Evolutionary conservation across 148 eudicot genomes (phyloP), one percentile per base, ranked within the genome.

Genomic region (Vaccinium darrowii): DNA sequence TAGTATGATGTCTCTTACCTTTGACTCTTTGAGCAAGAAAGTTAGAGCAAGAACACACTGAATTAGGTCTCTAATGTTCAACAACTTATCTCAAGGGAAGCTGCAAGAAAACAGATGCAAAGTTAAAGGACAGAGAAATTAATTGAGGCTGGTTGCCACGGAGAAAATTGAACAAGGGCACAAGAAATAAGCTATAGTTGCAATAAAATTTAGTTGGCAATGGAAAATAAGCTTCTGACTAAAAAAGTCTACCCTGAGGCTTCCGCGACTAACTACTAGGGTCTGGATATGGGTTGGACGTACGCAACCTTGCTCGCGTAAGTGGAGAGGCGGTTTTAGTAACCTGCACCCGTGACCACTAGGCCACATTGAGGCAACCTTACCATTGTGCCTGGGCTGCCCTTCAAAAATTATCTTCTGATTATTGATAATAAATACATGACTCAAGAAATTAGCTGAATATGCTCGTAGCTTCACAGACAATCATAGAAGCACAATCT

Each of bases 401-500:
- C 67, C 67, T 62, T 62, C 27, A 21, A 15, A 69, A 82, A 50
- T 5, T 25, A 51, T 30, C 49, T 71, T 82, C 84, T 65, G 58
- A 63, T 62, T 82, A 67, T 43, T 65, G 25, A 23, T 49, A 82
- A 15, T 25, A 71, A 16, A 18, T 5, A n/a, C 75, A 71, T 10
- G 73, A 50, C 76, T 33, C 19, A 82, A 27, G 15, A 71, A 52
- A 71, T 9, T 71, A 18, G 23, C 49, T 25, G 58, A 82, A 11
- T 71, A 72, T 36, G 62, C 43, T 72, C 36, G 52, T 73, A 53
- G 65, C 79, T 30, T 33, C 19, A 33, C 7, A 49, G 79, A 54
- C 5, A 12, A 83, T 54, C 57, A 8, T 73, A 30, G 52, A 62
- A 54, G 67, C 39, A 54, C 58, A 83, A 73, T 53, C 63, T 83